phyloP scores from a whole-genome alignment of 2,329 filamentous ascomycete species.

The Verticillium dahliae region DNA sequence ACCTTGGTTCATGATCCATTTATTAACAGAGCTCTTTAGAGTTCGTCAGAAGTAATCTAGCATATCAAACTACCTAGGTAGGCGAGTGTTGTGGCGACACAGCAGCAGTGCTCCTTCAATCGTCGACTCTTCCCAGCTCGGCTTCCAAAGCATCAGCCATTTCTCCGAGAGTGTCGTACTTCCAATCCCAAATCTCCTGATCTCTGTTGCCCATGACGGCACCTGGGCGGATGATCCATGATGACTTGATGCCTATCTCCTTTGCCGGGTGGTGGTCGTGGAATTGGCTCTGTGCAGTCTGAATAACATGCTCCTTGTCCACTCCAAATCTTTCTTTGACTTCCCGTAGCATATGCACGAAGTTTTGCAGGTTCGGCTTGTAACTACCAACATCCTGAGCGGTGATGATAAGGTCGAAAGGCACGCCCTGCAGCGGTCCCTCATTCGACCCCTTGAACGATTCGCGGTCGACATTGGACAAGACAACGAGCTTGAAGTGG shows the following conservation, averaged over 20 bases:
- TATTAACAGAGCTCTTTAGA: too few species aligned
- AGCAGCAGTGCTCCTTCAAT: not conserved
- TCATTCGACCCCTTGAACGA: conserved; percentile 39
- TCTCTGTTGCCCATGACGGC: conserved; percentile 35
- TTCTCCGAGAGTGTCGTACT: conserved; percentile 49
- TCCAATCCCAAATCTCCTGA: conserved; percentile 41
- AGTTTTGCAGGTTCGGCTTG: conserved; percentile 62
- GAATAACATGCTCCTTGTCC: conserved; percentile 47
- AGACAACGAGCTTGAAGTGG: conserved; percentile 50
- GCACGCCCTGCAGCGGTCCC: conserved; percentile 38
- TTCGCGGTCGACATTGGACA: conserved; percentile 50
- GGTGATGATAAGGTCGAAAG: conserved; percentile 58
- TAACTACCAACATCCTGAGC: conserved; percentile 67
- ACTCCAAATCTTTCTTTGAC: conserved; percentile 49
- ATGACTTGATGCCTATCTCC: conserved; percentile 47
- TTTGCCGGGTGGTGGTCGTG: conserved; percentile 64
- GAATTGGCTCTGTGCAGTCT: conserved; percentile 63
- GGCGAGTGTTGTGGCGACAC: too few species aligned
- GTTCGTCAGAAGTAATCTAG: too few species aligned
- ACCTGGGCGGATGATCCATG: conserved; percentile 53
- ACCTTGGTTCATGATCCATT: too few species aligned
- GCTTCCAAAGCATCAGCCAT: conserved; percentile 53
- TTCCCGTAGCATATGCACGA: conserved; percentile 54
- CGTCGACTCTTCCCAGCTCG: conserved; percentile 9
- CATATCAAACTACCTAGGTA: too few species aligned